A percentile compares a stretch with the other conserved stretches of the same genome.
These are phyloP conservation scores for Candida maltosa DNA, from an alignment of 805 yeast species.

Conservation along the genomic window DNA sequence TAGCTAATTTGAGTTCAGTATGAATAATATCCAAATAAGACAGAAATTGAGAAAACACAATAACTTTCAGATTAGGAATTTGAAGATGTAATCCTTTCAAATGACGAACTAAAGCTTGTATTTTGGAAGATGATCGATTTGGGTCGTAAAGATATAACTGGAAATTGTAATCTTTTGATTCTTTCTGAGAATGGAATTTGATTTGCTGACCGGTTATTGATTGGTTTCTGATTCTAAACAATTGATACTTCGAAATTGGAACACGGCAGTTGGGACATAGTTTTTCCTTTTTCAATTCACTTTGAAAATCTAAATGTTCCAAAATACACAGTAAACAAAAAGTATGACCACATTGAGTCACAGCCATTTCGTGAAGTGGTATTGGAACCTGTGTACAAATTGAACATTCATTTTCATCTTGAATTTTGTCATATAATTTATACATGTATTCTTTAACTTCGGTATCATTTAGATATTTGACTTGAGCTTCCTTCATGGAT, in stretches of 20 bases:
- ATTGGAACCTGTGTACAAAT: constrained; percentile 77
- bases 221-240: constrained; percentile 41
- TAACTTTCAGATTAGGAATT: constrained; percentile 66
- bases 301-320: constrained; percentile 73
- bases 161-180: constrained; percentile 18
- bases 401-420: constrained; percentile 65
- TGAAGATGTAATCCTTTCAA: constrained; percentile 51
- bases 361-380: constrained; percentile 45
- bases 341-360: constrained; percentile 79
- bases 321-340: constrained; percentile 72
- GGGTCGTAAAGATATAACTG: constrained; percentile 45
- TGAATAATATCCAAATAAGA: constrained; percentile 75
- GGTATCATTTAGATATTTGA: constrained; percentile 15
- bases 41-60: constrained; percentile 90
- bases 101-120: constrained; percentile 64
- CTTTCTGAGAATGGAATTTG: constrained; percentile 22
- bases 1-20: constrained; percentile 44
- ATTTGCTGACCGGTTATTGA: constrained; percentile 22
- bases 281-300: constrained; percentile 38
- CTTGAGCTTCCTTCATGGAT: constrained; percentile 3
- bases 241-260: constrained; percentile 44
- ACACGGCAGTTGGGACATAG: constrained; percentile 78
- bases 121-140: constrained; percentile 63
- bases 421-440: constrained; percentile 25
- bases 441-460: constrained; percentile 24